phyloP scores from a whole-genome alignment of 495 filamentous ascomycete genomes.

The Mytilinidion resinicola region DNA sequence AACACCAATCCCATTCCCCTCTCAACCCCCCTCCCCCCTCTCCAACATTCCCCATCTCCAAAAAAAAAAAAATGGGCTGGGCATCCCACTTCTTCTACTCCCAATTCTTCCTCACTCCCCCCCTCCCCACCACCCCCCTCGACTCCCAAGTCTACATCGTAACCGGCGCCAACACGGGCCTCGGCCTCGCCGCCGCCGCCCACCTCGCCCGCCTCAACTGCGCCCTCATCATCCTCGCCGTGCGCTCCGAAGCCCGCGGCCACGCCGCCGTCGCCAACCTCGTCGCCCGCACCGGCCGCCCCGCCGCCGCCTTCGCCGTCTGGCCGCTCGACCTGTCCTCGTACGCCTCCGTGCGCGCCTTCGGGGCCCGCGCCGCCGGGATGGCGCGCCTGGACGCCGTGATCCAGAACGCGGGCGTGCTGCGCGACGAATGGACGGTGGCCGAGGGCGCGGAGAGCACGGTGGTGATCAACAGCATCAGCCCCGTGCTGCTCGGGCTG shows the following conservation, averaged over 20 bases:
- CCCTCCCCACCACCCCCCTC: slow-evolving; percentile 36
- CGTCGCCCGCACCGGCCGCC: slow-evolving; percentile 36
- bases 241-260: slow-evolving; percentile 41
- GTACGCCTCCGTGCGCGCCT: slow-evolving; percentile 45
- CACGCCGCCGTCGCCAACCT: slow-evolving; percentile 40
- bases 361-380: slow-evolving; percentile 39
- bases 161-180: slow-evolving; percentile 31
- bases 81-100: slow-evolving; percentile 36
- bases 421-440: slow-evolving; percentile 27
- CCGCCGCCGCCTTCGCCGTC: slow-evolving; percentile 41
- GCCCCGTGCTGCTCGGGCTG: slow-evolving; percentile 43
- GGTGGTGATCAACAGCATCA: slow-evolving; percentile 48
- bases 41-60: too few species aligned
- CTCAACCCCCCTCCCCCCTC: too few species aligned
- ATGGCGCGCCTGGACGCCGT: slow-evolving; percentile 39
- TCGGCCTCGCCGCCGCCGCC: slow-evolving; percentile 33
- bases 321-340: slow-evolving; percentile 51
- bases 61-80: too few species aligned
- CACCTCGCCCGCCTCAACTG: slow-evolving; percentile 32
- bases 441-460: slow-evolving; percentile 42
- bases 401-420: slow-evolving; percentile 44
- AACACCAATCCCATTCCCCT: too few species aligned
- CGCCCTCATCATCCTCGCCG: slow-evolving; percentile 32
- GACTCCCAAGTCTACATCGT: slow-evolving; percentile 32
- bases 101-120: slow-evolving; percentile 42